These are phyloP conservation scores for Pichia cactophila DNA, from an alignment of 1,139 yeast species.

Conservation along the genomic window DNA sequence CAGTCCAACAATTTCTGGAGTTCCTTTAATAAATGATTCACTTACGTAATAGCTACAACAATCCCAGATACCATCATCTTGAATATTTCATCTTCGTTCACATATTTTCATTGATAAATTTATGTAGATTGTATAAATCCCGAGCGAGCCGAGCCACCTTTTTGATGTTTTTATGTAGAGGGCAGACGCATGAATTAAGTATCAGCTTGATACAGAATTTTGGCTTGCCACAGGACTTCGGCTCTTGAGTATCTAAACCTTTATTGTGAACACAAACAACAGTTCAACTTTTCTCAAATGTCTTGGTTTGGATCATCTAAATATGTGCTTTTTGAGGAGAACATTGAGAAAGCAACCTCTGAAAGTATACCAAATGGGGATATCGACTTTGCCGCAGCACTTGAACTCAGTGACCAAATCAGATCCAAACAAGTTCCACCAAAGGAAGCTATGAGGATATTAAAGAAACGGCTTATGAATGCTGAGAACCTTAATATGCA, in stretches of 20 bases:
- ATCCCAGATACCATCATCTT: too few species aligned
- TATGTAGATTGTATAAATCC: too few species aligned
- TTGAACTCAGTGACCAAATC: slow-evolving; percentile 84
- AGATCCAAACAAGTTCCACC: slow-evolving; percentile 79
- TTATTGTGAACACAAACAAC: too few species aligned
- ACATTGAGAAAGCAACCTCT: slow-evolving; percentile 73
- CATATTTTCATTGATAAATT: too few species aligned
- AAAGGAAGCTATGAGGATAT: slow-evolving; percentile 74
- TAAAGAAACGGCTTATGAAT: slow-evolving; percentile 65
- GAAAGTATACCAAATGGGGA: slow-evolving; percentile 91
- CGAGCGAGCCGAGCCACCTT: too few species aligned
- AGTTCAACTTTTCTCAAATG: slow-evolving; percentile 28
- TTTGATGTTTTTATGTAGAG: too few species aligned
- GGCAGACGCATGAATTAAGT: too few species aligned
- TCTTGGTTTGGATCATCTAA: slow-evolving; percentile 53
- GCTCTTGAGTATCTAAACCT: not conserved
- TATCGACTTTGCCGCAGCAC: slow-evolving; percentile 67
- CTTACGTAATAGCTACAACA: not conserved
- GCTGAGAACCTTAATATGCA: slow-evolving; percentile 65
- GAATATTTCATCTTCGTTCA: too few species aligned
- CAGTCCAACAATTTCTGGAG: slow-evolving; percentile 18
- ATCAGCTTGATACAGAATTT: too few species aligned
- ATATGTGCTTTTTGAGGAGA: slow-evolving; percentile 48
- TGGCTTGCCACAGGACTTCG: not conserved
- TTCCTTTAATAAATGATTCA: not conserved